phyloP scores from a whole-genome alignment of 345 rosid genomes.

The Gossypium rotundifolium region DNA sequence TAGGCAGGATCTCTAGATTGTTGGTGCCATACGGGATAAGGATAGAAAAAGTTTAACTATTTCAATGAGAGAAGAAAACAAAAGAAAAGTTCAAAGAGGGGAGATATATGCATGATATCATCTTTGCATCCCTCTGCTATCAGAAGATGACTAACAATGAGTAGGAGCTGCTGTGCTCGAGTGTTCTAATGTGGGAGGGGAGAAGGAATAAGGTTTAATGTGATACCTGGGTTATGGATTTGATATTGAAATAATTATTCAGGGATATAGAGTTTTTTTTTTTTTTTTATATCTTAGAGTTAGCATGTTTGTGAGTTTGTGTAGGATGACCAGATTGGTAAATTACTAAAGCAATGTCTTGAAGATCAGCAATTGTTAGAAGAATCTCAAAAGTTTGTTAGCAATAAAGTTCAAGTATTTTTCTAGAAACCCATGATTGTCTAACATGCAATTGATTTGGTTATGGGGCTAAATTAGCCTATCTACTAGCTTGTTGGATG shows the following conservation, averaged over 20 bases:
- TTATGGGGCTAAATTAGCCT: background rate
- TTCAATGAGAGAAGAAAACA: background rate
- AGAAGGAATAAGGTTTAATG: background rate
- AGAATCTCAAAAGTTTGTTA: background rate
- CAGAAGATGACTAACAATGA: background rate
- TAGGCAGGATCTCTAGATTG: background rate
- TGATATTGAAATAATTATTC: background rate
- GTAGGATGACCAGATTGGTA: background rate
- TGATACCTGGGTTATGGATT: background rate
- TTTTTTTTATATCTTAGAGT: background rate
- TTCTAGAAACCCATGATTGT: background rate
- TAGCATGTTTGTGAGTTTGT: background rate
- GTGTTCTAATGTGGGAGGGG: background rate
- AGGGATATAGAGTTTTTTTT: background rate
- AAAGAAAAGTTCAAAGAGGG: background rate
- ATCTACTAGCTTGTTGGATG: background rate
- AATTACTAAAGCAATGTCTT: background rate
- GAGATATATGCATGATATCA: background rate
- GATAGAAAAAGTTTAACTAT: background rate
- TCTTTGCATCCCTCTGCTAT: background rate
- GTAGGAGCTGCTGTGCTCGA: background rate
- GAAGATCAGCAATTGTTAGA: background rate
- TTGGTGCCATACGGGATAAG: background rate
- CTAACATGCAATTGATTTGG: background rate
- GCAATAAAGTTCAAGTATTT: background rate